Base-by-base conservation (phyloP, 2,329 filamentous ascomycete species). In the Colletotrichum endophyticum region DNA sequence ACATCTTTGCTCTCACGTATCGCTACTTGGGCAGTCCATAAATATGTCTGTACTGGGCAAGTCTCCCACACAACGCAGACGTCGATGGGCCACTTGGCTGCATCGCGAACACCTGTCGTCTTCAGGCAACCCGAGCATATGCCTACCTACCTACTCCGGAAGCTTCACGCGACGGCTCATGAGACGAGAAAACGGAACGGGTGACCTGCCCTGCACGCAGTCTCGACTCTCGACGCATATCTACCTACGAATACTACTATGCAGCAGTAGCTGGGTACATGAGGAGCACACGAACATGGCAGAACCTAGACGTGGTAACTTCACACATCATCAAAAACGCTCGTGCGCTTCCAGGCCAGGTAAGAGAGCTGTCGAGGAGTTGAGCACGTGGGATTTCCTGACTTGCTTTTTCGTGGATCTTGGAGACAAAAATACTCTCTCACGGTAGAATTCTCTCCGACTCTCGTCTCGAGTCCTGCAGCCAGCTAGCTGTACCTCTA, bases 381-480 rank as follows among this genome's bases (percentile, higher is more conserved):
- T 49, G 66, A 66, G 36, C 74, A 76, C 74, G 70, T 76, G 70
- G 59, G 59, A n/a, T 49, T 39, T 49, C 44, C 44, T 49, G 44
- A 36, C 61, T 49, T 16, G n/a, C 25, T 69, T 76, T 66, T 66
- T 49, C 70, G 57, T 59, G 64, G 57, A 44, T 22, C 44, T 12
- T 22, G 11, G 11, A 22, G 44, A 49, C 44, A 49, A 49, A 22
- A 49, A 22, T 22, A 13, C 44, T 22, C 44, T 12, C 11, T 22
- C 44, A 22, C 22, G 19, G 16, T 11, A 13, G 16, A 67, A 32
- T 30, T n/a, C 49, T 25, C 12, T 28, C 49, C 16, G 6, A n/a
- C 19, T 12, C 57, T 32, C 16, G 57, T 61, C 15, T 61, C 57
- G 25, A 61, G 57, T 34, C 59, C 28, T 62, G 59, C 30, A 28